A percentile compares a stretch with the other conserved stretches of the same genome.
phyloP scores from a whole-genome alignment of 805 yeast genomes.

The Isabelozyma gotoi region DNA sequence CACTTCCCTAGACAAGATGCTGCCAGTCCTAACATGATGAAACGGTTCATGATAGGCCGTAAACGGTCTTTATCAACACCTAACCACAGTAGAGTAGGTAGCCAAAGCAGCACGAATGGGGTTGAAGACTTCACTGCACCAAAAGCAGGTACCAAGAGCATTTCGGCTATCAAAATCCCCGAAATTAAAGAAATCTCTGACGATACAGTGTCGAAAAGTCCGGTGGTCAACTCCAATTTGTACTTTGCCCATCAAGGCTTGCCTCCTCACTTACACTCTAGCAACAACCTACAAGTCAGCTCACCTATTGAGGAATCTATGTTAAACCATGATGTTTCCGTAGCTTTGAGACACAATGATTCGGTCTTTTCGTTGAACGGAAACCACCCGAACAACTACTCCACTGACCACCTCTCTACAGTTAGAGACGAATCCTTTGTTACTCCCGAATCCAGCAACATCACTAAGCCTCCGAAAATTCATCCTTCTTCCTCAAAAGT shows the following conservation, averaged over 20 bases:
- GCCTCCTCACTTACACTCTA: conserved; percentile 48
- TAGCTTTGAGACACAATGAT: conserved; percentile 41
- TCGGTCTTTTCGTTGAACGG: conserved; percentile 24
- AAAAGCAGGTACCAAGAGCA: conserved; percentile 8
- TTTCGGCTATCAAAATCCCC: conserved; percentile 9
- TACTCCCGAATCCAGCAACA: conserved; percentile 5
- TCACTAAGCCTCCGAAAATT: conserved; percentile 18
- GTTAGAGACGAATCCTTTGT: conserved; percentile 8
- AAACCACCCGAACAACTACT: neutral
- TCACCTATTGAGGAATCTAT: conserved; percentile 2
- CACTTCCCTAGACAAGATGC: conserved; percentile 5
- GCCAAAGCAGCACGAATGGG: neutral
- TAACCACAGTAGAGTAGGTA: conserved; percentile 3
- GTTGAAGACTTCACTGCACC: conserved; percentile 1
- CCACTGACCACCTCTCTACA: neutral
- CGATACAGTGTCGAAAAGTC: conserved; percentile 13
- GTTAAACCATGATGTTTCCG: conserved; percentile 19
- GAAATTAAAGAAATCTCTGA: conserved; percentile 9
- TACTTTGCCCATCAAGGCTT: conserved; percentile 60
- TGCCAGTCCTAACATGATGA: conserved; percentile 7
- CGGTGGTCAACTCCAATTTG: conserved; percentile 38
- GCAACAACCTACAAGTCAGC: neutral
- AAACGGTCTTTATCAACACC: conserved; percentile 18
- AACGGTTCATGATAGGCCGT: conserved; percentile 13
- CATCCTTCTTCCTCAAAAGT: conserved; percentile 6